Evolutionary conservation across 306 rosid genomes (phyloP).

Genomic region (Cucurbita maxima): DNA sequence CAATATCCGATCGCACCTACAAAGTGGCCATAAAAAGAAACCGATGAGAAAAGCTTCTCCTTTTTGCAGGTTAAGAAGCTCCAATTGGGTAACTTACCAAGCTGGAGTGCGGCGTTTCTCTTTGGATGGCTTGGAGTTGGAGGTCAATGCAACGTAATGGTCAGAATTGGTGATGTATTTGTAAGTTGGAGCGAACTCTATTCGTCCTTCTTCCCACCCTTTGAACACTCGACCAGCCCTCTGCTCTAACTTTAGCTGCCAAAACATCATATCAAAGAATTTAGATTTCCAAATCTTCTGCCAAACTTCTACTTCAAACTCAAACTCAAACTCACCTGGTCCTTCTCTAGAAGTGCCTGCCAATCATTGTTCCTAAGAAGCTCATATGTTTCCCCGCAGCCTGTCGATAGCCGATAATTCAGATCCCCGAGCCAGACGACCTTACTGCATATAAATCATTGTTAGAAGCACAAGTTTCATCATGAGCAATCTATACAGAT

Average conservation of each 20-base stretch:
- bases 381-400: slow-evolving; percentile 40
- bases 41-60: not conserved
- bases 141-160: slow-evolving; percentile 44
- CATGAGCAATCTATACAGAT: no score
- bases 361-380: slow-evolving; percentile 58
- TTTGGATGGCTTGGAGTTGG: slow-evolving; percentile 43
- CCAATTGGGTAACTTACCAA: slow-evolving; percentile 34
- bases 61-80: not conserved
- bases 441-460: slow-evolving; percentile 23
- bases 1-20: slow-evolving; percentile 85
- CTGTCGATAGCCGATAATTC: slow-evolving; percentile 62
- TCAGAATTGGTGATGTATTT: slow-evolving; percentile 73
- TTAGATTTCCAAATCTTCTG: not conserved
- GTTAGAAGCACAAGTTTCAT: not conserved
- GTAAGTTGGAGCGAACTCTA: slow-evolving; percentile 82
- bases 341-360: slow-evolving; percentile 68
- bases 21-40: not conserved
- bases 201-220: slow-evolving; percentile 87
- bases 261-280: not conserved
- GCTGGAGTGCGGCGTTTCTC: slow-evolving; percentile 80
- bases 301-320: no score
- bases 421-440: slow-evolving; percentile 93
- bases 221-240: slow-evolving; percentile 70
- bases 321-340: slow-evolving; percentile 41
- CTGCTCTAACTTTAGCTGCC: slow-evolving; percentile 67